phyloP scores from a whole-genome alignment of 1,139 yeast genomes.

The Diutina rugosa region DNA sequence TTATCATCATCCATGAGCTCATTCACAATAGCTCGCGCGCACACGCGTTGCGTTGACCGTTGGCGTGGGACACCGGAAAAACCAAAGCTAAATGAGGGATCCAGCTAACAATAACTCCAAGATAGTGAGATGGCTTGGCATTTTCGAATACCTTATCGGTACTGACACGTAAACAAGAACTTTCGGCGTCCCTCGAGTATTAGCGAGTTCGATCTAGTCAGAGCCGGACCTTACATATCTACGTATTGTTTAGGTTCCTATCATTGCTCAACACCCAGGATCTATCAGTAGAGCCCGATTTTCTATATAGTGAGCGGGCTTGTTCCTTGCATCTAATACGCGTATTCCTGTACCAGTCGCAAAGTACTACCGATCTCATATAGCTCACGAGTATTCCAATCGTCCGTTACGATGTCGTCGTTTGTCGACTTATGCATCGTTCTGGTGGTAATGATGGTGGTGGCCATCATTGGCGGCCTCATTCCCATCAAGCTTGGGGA shows the following conservation, averaged over 20 bases:
- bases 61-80: neutral
- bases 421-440: neutral
- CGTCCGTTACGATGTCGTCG: neutral
- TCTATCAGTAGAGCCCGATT: too few relatives aligned
- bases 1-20: neutral
- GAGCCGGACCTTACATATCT: too few relatives aligned
- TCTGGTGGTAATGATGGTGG: neutral
- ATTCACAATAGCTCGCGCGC: neutral
- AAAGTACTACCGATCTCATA: neutral
- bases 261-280: too few relatives aligned
- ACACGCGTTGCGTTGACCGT: neutral
- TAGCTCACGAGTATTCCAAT: neutral
- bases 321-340: neutral
- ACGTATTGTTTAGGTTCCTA: too few relatives aligned
- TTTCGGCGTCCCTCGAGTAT: too few relatives aligned
- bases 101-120: neutral
- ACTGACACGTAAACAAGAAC: neutral
- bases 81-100: neutral
- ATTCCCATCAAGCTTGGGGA: neutral
- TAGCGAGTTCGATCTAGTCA: too few relatives aligned
- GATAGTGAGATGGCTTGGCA: neutral
- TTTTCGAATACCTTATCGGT: neutral
- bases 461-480: neutral
- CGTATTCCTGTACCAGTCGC: neutral
- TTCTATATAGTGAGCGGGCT: neutral